Evolutionary conservation across 768 basidiomycete species (phyloP).

Genomic region (Botryobasidium botryosum): DNA sequence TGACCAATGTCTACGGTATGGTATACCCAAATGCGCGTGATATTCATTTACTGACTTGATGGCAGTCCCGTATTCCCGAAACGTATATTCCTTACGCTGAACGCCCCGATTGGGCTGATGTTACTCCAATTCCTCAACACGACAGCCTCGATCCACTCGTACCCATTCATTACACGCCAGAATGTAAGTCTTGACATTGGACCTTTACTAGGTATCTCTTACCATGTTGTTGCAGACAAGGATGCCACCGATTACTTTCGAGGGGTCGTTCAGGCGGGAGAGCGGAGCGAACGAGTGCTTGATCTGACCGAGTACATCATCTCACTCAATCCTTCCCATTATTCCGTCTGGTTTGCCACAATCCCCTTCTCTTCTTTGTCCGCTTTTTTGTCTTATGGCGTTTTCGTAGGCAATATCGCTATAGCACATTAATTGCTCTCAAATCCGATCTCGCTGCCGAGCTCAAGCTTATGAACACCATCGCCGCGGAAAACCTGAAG

Average conservation of each 20-base stretch:
- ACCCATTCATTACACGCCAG: slow-evolving; percentile 76
- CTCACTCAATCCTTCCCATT: slow-evolving; percentile 86
- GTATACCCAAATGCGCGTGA: no score
- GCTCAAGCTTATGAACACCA: slow-evolving; percentile 69
- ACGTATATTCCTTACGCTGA: slow-evolving; percentile 31
- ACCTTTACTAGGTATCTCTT: slow-evolving; percentile 5
- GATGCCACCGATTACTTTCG: slow-evolving; percentile 91
- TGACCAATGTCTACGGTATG: no score
- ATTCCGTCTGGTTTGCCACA: slow-evolving; percentile 72
- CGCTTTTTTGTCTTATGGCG: background rate
- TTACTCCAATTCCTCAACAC: slow-evolving; percentile 64
- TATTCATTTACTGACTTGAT: no score
- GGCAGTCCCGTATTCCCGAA: no score
- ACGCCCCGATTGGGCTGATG: slow-evolving; percentile 62
- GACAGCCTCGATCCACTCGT: slow-evolving; percentile 66
- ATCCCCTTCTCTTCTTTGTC: slow-evolving; percentile 1
- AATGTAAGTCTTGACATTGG: slow-evolving; percentile 40
- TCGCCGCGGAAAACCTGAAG: slow-evolving; percentile 73
- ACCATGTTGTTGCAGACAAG: slow-evolving; percentile 38
- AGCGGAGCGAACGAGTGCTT: slow-evolving; percentile 67
- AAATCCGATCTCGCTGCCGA: slow-evolving; percentile 56
- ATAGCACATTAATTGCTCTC: slow-evolving; percentile 62
- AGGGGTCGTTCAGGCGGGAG: slow-evolving; percentile 56
- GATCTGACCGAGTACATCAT: slow-evolving; percentile 82
- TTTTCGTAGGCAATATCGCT: slow-evolving; percentile 74